Evolutionary conservation across 306 rosid species (phyloP), one percentile per base, ranked within the genome.

Genomic region (Lablab purpureus): DNA sequence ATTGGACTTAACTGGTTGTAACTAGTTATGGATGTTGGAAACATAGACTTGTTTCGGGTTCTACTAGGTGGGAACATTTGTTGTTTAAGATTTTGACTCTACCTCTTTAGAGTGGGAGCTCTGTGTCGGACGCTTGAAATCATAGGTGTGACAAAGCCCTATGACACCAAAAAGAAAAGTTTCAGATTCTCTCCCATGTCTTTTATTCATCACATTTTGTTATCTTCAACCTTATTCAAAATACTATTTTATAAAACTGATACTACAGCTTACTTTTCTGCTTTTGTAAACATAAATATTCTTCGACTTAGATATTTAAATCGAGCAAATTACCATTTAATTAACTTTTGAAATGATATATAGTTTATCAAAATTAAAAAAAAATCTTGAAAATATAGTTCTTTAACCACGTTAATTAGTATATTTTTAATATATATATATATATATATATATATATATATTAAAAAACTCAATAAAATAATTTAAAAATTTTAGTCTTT

Each of bases 61-160:
- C 67, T 55, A 55, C 67, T 55, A 46, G 27, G 74, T 47, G 59
- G 59, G 58, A 46, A 47, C 27, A 73, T 7, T 54, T 36, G 37
- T 45, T 55, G 37, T 45, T 55, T 37, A 27, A 60, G 67, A 14
- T 30, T 71, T 37, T 50, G n/a, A 28, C 30, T 49, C 21, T 32
- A 7, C 50, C 15, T 64, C 50, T 72, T 12, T 47, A 32, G 47
- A 18, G 34, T 71, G 18, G 34, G 30, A 30, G 34, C 22, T 51
- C 34, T 11, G 12, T 50, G 41, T 50, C 23, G 28, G 15, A 12
- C 22, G 34, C 34, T 12, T 34, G 52, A 54, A n/a, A 73, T 34
- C 67, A 21, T 54, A 54, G 30, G 36, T 41, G 15, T 36, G 37
- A 52, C 65, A 51, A 71, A 68, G 32, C 17, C 10, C 3, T 59